phyloP scores from a whole-genome alignment of 768 basidiomycete genomes.

The Flagelloscypha sp. region DNA sequence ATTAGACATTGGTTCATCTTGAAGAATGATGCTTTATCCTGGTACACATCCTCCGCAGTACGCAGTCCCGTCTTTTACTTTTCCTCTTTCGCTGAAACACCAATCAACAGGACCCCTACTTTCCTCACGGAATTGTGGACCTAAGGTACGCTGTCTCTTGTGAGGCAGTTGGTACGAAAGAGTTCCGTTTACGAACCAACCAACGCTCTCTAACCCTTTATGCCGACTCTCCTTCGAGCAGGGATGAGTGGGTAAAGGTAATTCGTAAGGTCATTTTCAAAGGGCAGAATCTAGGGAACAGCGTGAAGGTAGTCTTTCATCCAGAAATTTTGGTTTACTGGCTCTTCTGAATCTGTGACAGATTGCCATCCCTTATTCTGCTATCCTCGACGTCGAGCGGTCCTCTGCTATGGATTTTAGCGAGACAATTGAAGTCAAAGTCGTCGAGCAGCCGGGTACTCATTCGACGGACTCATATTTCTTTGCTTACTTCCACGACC shows the following conservation, averaged over 20 bases:
- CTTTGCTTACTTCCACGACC: slow-evolving; percentile 89
- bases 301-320: slow-evolving; percentile 62
- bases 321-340: slow-evolving; percentile 2
- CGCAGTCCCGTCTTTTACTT: slow-evolving; percentile 16
- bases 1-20: slow-evolving; percentile 95
- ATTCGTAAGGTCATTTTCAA: slow-evolving; percentile 93
- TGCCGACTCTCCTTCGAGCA: slow-evolving; percentile 74
- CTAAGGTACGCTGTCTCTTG: slow-evolving; percentile 89
- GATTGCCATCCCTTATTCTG: slow-evolving; percentile 93
- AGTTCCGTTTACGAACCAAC: slow-evolving; percentile 77
- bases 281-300: slow-evolving; percentile 92
- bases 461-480: slow-evolving; percentile 85
- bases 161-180: slow-evolving; percentile 69
- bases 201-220: slow-evolving; percentile 65
- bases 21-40: slow-evolving; percentile 92
- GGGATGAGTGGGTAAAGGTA: slow-evolving; percentile 94
- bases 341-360: slow-evolving; percentile 16
- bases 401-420: slow-evolving; percentile 90
- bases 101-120: slow-evolving; percentile 88
- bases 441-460: slow-evolving; percentile 61
- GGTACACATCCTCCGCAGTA: slow-evolving; percentile 93
- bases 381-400: slow-evolving; percentile 81
- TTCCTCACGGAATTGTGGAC: slow-evolving; percentile 93
- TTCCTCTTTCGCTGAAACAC: slow-evolving; percentile 3
- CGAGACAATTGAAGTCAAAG: slow-evolving; percentile 92